A percentile compares a stretch with the other conserved stretches of the same genome.
These are phyloP conservation scores for Aspergillus oerlinghausenensis DNA, from an alignment of 2,329 filamentous ascomycete genomes.

Conservation along the genomic window DNA sequence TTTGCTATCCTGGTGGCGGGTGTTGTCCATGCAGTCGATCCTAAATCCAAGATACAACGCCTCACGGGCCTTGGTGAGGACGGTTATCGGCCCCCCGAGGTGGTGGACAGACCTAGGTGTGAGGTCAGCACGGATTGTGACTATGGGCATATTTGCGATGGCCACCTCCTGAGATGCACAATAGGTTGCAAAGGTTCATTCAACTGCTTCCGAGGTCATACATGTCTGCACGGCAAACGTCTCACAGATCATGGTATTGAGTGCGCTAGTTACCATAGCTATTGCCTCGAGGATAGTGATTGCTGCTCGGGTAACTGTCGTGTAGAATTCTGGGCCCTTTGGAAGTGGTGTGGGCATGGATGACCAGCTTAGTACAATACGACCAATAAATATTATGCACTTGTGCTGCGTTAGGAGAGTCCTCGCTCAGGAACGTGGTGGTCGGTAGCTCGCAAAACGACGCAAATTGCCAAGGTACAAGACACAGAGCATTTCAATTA, in stretches of 20 bases:
- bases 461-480: not conserved
- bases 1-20: not conserved
- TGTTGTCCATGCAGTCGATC: not conserved
- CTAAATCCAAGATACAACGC: not conserved
- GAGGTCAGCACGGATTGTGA: constrained; percentile 1
- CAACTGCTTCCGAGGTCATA: constrained; percentile 5
- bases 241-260: not conserved
- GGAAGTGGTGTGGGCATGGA: not conserved
- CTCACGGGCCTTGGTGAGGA: not conserved
- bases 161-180: not conserved
- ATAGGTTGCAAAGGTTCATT: constrained; percentile 1
- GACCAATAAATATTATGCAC: not conserved
- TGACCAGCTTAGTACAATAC: not conserved
- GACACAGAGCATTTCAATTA: not conserved
- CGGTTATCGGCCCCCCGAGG: not conserved
- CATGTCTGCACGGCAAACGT: not conserved
- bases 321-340: not conserved
- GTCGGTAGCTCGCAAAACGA: not conserved
- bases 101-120: not conserved
- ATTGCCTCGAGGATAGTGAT: not conserved
- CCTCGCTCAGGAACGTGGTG: not conserved
- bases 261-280: not conserved
- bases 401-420: not conserved
- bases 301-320: constrained; percentile 1
- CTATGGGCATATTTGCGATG: constrained; percentile 3